These are phyloP conservation scores for Glonium stellatum DNA, from an alignment of 495 filamentous ascomycete genomes.

Conservation along the genomic window DNA sequence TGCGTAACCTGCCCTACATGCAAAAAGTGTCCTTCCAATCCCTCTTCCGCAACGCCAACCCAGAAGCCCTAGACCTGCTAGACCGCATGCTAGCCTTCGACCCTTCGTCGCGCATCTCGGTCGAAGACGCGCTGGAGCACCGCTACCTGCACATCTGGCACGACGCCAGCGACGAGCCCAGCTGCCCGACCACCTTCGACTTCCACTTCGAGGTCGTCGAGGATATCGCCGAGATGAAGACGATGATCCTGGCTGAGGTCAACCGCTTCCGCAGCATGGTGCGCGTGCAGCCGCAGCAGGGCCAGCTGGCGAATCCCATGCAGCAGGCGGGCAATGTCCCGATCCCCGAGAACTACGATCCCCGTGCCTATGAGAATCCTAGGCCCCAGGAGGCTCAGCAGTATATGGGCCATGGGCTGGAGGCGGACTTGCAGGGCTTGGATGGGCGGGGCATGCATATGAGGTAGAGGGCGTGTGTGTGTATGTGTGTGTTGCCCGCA, in stretches of 20 bases:
- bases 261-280: conserved; percentile 69
- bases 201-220: conserved; percentile 97
- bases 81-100: conserved; percentile 98
- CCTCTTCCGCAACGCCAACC: conserved; percentile 92
- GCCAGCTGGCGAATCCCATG: conserved; percentile 2
- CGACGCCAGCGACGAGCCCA: conserved; percentile 90
- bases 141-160: conserved; percentile 97
- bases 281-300: conserved; percentile 36
- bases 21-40: conserved; percentile 79
- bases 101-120: conserved; percentile 80
- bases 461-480: too few species aligned
- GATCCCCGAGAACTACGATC: conserved; percentile 30
- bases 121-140: conserved; percentile 91
- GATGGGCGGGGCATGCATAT: not conserved
- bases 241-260: conserved; percentile 95
- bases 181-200: conserved; percentile 88
- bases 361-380: conserved; percentile 24
- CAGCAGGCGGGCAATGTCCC: conserved; percentile 17
- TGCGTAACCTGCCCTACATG: conserved; percentile 96
- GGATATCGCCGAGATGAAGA: conserved; percentile 85
- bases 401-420: not conserved
- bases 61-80: conserved; percentile 88
- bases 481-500: too few species aligned
- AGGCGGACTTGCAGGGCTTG: not conserved
- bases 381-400: conserved; percentile 24